Base-by-base conservation (phyloP, 139 green algal genomes). In the Chlorella sp. region DNA sequence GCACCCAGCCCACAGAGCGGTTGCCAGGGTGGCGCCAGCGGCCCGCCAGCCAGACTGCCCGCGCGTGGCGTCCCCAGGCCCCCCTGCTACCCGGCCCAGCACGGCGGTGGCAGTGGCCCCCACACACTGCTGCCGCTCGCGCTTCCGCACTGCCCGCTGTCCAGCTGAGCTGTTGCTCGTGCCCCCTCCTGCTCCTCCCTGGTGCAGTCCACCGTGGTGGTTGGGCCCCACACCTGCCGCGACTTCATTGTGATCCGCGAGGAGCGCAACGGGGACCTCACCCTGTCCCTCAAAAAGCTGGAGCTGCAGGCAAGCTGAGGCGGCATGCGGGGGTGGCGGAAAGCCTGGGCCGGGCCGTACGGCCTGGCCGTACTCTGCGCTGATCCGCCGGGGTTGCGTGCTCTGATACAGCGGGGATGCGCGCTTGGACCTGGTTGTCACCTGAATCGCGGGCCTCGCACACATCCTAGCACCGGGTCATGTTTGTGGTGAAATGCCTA, bases 171-270 rank as follows among this genome's bases (percentile, higher is more conserved):
- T 26, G 3, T 22, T 13, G 16, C 24, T 16, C 7, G 20, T 28
- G 14, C 24, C 56, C 46, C n/a, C 38, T 32, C 43, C 14, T 40
- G 40, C 73, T 82, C 11, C 11, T 46, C n/a, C n/a, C n/a, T n/a
- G n/a, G 36, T 28, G 58, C 90, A 96, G 92, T 81, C 91, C 28
- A 87, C 90, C 76, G 89, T 95, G 79, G 94, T 95, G 44, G 86
- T 98, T 51, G 81, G 85, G 48, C 84, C 89, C 24, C 93, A 92
- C 80, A 90, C 93, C 81, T 67, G 90, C 74, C 93, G 94, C 82
- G 96, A 98, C 89, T 99, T 99, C 83, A 73, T 95, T 34, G 90
- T 99, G 0, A 86, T 96, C 1, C 84, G 93, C 51, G 90, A 96
- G 44, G 94, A 98, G 85, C 90, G 94, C 68, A 84, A 90, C 40